These are phyloP conservation scores for Aciculoconidium aculeatum DNA, from an alignment of 805 yeast genomes.

Conservation along the genomic window DNA sequence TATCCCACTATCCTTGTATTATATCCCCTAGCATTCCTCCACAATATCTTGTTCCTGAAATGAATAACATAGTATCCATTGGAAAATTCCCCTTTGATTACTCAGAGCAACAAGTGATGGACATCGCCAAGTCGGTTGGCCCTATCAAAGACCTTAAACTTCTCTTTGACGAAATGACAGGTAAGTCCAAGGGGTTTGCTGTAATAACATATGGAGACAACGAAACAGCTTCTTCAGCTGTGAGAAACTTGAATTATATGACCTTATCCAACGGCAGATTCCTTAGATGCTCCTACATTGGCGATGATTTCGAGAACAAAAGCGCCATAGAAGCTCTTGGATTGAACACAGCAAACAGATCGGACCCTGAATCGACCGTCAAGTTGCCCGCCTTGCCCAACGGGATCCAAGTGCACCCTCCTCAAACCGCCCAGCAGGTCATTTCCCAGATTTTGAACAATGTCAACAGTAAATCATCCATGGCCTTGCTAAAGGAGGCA, in stretches of 20 bases:
- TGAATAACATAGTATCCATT: slow-evolving; percentile 48
- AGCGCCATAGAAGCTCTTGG: slow-evolving; percentile 8
- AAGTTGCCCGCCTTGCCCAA: slow-evolving; percentile 35
- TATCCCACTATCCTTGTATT: no score
- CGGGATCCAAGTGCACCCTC: slow-evolving; percentile 36
- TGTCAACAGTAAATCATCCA: slow-evolving; percentile 19
- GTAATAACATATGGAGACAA: slow-evolving; percentile 77
- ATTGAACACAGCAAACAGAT: slow-evolving; percentile 11
- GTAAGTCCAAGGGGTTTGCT: slow-evolving; percentile 87
- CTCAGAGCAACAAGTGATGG: slow-evolving; percentile 88
- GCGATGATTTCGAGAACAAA: slow-evolving; percentile 27
- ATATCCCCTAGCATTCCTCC: no score
- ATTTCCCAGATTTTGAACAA: slow-evolving; percentile 16
- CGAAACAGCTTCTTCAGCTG: slow-evolving; percentile 88
- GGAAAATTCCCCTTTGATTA: slow-evolving; percentile 91
- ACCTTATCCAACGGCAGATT: slow-evolving; percentile 57
- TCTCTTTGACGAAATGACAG: slow-evolving; percentile 82
- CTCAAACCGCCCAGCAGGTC: slow-evolving; percentile 32
- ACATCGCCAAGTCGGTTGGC: slow-evolving; percentile 81
- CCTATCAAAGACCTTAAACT: slow-evolving; percentile 74
- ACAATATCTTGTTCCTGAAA: no score
- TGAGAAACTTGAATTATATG: slow-evolving; percentile 77
- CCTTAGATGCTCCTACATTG: slow-evolving; percentile 70
- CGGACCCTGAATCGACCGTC: slow-evolving; percentile 12
- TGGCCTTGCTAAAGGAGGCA: slow-evolving; percentile 40